phyloP scores from a whole-genome alignment of 1,284 basidiomycete species.

The Pterula multifida region DNA sequence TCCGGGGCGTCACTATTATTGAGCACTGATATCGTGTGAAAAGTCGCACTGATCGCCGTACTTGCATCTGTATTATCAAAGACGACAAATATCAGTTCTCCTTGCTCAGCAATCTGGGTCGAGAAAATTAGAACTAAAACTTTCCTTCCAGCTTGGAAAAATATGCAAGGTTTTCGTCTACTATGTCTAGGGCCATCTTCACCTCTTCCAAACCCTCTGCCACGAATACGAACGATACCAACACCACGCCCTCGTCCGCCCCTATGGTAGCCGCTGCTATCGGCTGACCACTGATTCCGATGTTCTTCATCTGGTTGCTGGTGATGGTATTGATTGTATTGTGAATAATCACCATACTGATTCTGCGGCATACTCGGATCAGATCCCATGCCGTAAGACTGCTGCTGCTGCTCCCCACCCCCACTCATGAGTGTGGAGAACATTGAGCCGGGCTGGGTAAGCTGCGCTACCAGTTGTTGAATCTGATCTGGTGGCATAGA shows the following conservation, averaged over 20 bases:
- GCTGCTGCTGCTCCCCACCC: slow-evolving; percentile 15
- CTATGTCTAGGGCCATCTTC: slow-evolving; percentile 55
- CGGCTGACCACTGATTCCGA: slow-evolving; percentile 32
- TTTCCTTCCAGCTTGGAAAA: slow-evolving; percentile 83
- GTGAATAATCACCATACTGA: neutral
- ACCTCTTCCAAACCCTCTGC: slow-evolving; percentile 25
- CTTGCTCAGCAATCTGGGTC: slow-evolving; percentile 16
- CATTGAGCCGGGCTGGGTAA: slow-evolving; percentile 19
- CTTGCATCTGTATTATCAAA: slow-evolving; percentile 73
- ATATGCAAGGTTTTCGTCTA: slow-evolving; percentile 78
- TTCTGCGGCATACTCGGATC: neutral
- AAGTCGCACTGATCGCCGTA: slow-evolving; percentile 79
- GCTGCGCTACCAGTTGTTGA: slow-evolving; percentile 49
- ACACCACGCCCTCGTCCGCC: slow-evolving; percentile 34
- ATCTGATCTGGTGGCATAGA: slow-evolving; percentile 45
- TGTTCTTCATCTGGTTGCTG: slow-evolving; percentile 31
- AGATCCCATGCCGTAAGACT: neutral
- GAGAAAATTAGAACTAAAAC: slow-evolving; percentile 32
- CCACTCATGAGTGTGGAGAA: slow-evolving; percentile 15
- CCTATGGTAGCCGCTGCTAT: slow-evolving; percentile 20
- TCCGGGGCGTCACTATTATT: no score
- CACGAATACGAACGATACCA: slow-evolving; percentile 27
- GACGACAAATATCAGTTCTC: slow-evolving; percentile 39
- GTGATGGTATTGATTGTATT: slow-evolving; percentile 4
- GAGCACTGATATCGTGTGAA: slow-evolving; percentile 33